Conservation (phyloP, 345 rosid species). For the Eucalyptus albens region DNA sequence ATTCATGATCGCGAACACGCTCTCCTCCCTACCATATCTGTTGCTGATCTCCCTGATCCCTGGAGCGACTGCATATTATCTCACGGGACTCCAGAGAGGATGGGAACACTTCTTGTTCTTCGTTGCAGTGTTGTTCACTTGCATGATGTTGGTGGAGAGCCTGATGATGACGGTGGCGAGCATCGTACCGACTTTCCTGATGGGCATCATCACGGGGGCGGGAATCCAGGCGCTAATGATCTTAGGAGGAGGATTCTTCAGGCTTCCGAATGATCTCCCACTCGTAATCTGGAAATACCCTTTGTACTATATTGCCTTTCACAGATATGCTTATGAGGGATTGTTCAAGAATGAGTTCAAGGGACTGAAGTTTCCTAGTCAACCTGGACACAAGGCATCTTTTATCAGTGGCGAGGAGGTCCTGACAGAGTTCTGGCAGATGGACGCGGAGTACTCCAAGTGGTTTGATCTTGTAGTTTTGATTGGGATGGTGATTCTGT, state of each 20-base stretch:
- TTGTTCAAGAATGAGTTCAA: constrained; percentile 1
- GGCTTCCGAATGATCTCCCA: not conserved
- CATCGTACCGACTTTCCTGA: not conserved
- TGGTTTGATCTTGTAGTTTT: constrained; percentile 15
- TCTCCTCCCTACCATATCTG: not conserved
- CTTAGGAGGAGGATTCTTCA: not conserved
- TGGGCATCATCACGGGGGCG: not conserved
- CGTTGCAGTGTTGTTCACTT: not conserved
- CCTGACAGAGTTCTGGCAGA: constrained; percentile 1
- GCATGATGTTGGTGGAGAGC: not conserved
- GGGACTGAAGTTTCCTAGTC: constrained; percentile 4
- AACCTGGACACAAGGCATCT: not conserved
- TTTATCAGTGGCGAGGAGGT: constrained; percentile 13
- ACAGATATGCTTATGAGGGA: not conserved
- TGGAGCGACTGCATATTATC: not conserved
- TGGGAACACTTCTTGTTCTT: not conserved
- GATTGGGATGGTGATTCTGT: not conserved
- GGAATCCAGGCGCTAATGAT: not conserved
- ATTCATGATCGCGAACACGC: not conserved
- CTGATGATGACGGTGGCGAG: not conserved
- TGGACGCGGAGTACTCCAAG: not conserved
- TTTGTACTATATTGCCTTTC: not conserved
- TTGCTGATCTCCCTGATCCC: not conserved
- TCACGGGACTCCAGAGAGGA: not conserved
- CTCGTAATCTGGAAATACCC: not conserved